Evolutionary conservation across 2,329 filamentous ascomycete species (phyloP).

Genomic region (Aspergillus carbonarius): DNA sequence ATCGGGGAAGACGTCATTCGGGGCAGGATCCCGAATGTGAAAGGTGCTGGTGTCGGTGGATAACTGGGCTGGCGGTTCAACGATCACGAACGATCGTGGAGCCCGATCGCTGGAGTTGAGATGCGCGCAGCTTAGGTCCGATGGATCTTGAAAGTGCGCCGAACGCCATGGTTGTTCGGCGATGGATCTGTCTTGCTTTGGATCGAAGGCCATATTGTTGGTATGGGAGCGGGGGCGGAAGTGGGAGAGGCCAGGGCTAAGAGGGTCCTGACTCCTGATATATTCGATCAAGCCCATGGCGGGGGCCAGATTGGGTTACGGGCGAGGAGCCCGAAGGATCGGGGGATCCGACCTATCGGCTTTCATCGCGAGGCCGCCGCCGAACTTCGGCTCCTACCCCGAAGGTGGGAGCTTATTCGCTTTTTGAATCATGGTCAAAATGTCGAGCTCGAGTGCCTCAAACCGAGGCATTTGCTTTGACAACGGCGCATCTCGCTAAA

Average conservation of each 20-base stretch:
- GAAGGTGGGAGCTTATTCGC: neutral
- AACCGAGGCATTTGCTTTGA: too few species aligned
- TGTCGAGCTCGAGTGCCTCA: too few species aligned
- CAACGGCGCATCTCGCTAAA: too few species aligned
- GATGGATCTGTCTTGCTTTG: neutral
- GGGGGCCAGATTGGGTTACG: neutral
- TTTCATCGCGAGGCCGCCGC: neutral
- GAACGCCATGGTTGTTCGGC: neutral
- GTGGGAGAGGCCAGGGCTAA: neutral
- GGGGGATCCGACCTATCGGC: neutral
- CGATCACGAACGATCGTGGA: neutral
- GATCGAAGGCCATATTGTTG: neutral
- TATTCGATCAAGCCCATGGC: neutral
- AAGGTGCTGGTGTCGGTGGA: neutral
- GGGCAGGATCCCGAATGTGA: neutral
- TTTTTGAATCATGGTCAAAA: too few species aligned
- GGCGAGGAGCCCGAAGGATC: neutral
- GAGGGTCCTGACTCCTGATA: neutral
- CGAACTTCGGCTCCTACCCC: neutral
- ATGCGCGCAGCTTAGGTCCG: neutral
- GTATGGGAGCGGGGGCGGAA: neutral
- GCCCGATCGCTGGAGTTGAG: neutral
- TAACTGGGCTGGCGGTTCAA: neutral
- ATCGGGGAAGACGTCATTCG: slow-evolving; percentile 28
- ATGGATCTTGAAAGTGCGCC: neutral